These are phyloP conservation scores for Roridomyces roridus DNA, from an alignment of 768 basidiomycete genomes.

Conservation along the genomic window DNA sequence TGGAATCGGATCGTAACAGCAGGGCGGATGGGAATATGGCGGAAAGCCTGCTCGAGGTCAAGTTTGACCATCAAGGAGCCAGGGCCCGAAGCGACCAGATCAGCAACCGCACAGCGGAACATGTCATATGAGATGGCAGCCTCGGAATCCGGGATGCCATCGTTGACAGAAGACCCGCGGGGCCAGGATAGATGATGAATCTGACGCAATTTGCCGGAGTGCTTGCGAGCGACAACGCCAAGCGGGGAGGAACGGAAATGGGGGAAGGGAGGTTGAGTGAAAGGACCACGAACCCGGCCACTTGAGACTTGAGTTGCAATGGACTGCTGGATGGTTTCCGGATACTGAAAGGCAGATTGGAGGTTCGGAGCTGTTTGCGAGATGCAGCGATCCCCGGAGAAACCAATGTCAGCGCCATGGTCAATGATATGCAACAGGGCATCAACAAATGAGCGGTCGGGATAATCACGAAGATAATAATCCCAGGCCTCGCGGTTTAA, in stretches of 20 bases:
- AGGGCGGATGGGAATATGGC: no score
- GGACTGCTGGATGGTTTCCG: conserved; percentile 1
- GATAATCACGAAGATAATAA: conserved; percentile 32
- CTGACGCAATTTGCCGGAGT: conserved; percentile 24
- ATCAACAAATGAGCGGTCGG: conserved; percentile 31
- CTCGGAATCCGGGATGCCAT: conserved; percentile 34
- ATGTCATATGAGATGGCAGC: conserved; percentile 35
- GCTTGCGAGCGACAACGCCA: conserved; percentile 28
- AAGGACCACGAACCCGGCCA: conserved; percentile 28
- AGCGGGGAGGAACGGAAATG: conserved; percentile 30
- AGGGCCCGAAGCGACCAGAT: no score
- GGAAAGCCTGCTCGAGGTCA: no score
- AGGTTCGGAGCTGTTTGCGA: conserved; percentile 27
- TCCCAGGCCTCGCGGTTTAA: conserved; percentile 25
- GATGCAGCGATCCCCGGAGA: conserved; percentile 14
- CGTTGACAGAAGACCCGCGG: conserved; percentile 28
- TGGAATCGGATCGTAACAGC: no score
- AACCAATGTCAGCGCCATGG: conserved; percentile 33
- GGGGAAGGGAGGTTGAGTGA: conserved; percentile 16
- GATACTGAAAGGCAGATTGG: conserved; percentile 26
- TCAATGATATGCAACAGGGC: conserved; percentile 31
- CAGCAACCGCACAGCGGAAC: conserved; percentile 22
- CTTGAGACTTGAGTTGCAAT: conserved; percentile 10
- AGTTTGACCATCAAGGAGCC: conserved; percentile 35
- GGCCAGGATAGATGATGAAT: conserved; percentile 39